These are phyloP conservation scores for Aspergillus tanneri DNA, from an alignment of 2,329 filamentous ascomycete genomes.

Conservation along the genomic window DNA sequence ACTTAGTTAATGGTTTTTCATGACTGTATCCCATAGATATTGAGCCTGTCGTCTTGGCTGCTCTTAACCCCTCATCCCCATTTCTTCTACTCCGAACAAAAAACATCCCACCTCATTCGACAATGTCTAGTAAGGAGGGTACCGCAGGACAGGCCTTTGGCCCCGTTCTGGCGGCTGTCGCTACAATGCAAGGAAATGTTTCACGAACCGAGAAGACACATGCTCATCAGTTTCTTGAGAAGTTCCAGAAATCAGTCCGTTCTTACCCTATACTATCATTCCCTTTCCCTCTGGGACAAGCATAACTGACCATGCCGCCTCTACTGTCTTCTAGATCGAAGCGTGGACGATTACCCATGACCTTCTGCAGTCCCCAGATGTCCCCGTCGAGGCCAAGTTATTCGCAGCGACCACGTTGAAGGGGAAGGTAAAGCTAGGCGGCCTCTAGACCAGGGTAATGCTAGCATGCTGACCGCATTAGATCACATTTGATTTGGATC, in stretches of 20 bases:
- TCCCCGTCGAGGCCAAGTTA: slow-evolving; percentile 80
- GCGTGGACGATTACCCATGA: slow-evolving; percentile 88
- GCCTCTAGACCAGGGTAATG: slow-evolving; percentile 6
- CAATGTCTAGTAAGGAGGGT: slow-evolving; percentile 68
- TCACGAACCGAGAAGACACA: slow-evolving; percentile 81
- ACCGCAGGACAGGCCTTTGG: slow-evolving; percentile 68
- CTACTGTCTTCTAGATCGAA: slow-evolving; percentile 61
- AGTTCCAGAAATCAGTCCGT: slow-evolving; percentile 96
- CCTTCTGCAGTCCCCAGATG: slow-evolving; percentile 74
- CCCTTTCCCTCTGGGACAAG: neutral
- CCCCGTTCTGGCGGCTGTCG: slow-evolving; percentile 82
- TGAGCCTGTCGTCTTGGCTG: slow-evolving; percentile 26
- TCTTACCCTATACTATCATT: neutral
- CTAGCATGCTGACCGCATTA: slow-evolving; percentile 45
- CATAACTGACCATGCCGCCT: neutral
- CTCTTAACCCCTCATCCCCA: slow-evolving; percentile 24
- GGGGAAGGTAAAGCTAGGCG: slow-evolving; percentile 74
- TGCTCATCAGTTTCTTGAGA: slow-evolving; percentile 86
- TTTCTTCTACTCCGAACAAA: slow-evolving; percentile 20
- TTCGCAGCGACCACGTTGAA: slow-evolving; percentile 97
- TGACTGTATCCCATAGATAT: slow-evolving; percentile 23
- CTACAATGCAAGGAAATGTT: slow-evolving; percentile 83
- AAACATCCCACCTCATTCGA: slow-evolving; percentile 31
- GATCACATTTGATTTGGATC: slow-evolving; percentile 95
- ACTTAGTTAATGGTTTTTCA: slow-evolving; percentile 25